Evolutionary conservation across 768 basidiomycete genomes (phyloP).

Genomic region (Termitomyces sp.): DNA sequence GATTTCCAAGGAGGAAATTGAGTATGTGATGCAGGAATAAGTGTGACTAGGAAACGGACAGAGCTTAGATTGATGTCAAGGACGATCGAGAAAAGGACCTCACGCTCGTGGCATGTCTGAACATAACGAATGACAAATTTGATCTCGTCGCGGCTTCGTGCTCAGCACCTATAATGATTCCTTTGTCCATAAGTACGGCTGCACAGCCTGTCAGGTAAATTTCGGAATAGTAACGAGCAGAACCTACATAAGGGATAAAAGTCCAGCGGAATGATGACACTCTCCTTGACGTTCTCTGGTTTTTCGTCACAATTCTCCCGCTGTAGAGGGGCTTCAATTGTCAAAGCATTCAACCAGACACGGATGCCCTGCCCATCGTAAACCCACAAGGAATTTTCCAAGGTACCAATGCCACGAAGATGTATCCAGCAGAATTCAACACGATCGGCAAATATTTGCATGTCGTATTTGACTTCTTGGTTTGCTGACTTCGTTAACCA

Average conservation of each 20-base stretch:
- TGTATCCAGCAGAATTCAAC: constrained; percentile 99
- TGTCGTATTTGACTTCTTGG: constrained; percentile 93
- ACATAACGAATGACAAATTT: constrained; percentile 84
- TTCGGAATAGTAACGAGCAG: constrained; percentile 13
- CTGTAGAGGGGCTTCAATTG: constrained; percentile 63
- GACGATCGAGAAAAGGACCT: constrained; percentile 18
- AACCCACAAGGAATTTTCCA: constrained; percentile 98
- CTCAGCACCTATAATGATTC: constrained; percentile 95
- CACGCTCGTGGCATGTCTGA: constrained; percentile 87
- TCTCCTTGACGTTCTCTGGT: constrained; percentile 72
- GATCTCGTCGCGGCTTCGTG: constrained; percentile 73
- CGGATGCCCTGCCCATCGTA: constrained; percentile 88
- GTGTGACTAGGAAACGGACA: constrained; percentile 56
- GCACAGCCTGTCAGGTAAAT: constrained; percentile 8
- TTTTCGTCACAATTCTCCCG: constrained; percentile 25
- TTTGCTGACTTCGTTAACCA: constrained; percentile 52
- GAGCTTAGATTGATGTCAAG: neutral
- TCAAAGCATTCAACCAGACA: constrained; percentile 93
- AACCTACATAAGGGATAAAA: constrained; percentile 91
- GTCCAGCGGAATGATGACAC: constrained; percentile 85
- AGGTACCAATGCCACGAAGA: constrained; percentile 82
- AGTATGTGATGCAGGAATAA: constrained; percentile 92
- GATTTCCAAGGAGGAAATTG: constrained; percentile 67
- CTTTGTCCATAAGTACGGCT: constrained; percentile 99
- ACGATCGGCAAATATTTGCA: constrained; percentile 94